Evolutionary conservation across 1,284 basidiomycete genomes (phyloP), one percentile per base, ranked within the genome.

Genomic region (Kalmanozyma brasiliensis): DNA sequence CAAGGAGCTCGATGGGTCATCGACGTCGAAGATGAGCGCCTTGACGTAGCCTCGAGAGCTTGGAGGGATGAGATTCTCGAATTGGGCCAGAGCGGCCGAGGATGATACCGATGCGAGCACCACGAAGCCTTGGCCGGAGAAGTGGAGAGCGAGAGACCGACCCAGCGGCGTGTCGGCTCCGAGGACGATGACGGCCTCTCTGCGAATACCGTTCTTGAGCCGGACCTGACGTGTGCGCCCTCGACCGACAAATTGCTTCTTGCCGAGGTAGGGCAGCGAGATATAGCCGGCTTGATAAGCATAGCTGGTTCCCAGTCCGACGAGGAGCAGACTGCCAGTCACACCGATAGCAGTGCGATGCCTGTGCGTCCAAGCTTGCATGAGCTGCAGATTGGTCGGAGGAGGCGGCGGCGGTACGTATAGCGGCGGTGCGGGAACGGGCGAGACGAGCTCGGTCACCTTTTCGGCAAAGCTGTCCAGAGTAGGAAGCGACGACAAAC

Each of bases 131-230:
- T 56, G 67, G 30, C 73, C 33, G 4, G 74, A 65, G 30, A 82
- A 73, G 36, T 73, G 61, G 22, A 75, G 52, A 1, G 66, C 67
- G 8, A 79, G 49, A 2, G 76, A 68, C 8, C 71, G 73, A 6
- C 80, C 80, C 2, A 81, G 63, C 1, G 76, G 70, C n/a, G 76
- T 77, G 49, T 82, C 80, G n/a, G 59, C 80, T 20, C 79, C 80
- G 0, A 82, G 73, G 16, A 82, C 74, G 45, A 79, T 71, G 43
- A 78, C 67, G 16, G 66, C 68, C 64, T 78, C 76, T 34, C 66
- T 52, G n/a, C 74, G 62, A 14, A 66, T 30, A 16, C 76, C 74
- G 17, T 74, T 73, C 47, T 62, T 63, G 33, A 61, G 41, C 34
- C 61, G 56, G 5, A 66, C 57, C 41, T 66, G 55, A 11, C 69